Percentiles rank a stretch among this genome's conserved stretches.
Conservation (phyloP, 768 basidiomycete genomes). For the Leccinum imitatum region DNA sequence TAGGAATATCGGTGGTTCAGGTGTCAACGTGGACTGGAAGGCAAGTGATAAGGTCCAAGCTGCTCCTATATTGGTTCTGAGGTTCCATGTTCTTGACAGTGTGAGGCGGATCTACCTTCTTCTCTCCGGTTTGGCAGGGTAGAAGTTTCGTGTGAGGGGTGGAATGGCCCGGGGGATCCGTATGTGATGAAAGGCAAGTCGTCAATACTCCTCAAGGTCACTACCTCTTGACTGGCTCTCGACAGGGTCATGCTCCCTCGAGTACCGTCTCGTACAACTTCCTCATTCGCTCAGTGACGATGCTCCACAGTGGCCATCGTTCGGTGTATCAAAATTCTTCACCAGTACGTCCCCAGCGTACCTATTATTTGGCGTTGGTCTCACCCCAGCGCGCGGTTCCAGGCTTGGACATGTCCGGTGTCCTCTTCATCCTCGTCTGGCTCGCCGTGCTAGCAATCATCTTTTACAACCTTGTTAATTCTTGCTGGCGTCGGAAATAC, state of each 20-base stretch:
- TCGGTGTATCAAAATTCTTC: slow-evolving; percentile 19
- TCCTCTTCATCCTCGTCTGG: slow-evolving; percentile 61
- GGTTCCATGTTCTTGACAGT: slow-evolving; percentile 44
- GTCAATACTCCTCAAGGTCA: neutral
- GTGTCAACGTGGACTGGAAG: slow-evolving; percentile 89
- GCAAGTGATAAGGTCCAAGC: slow-evolving; percentile 38
- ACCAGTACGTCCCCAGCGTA: slow-evolving; percentile 15
- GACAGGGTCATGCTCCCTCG: slow-evolving; percentile 81
- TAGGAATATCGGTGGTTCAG: slow-evolving; percentile 72
- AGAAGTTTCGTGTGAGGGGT: slow-evolving; percentile 90
- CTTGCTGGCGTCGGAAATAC: slow-evolving; percentile 44
- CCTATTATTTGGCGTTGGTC: neutral
- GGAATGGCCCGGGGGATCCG: slow-evolving; percentile 77
- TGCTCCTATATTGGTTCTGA: slow-evolving; percentile 10
- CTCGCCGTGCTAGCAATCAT: slow-evolving; percentile 49
- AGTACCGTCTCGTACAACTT: slow-evolving; percentile 77
- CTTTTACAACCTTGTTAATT: slow-evolving; percentile 56
- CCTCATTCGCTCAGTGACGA: slow-evolving; percentile 39
- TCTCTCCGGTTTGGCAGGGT: slow-evolving; percentile 81
- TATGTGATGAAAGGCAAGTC: slow-evolving; percentile 78
- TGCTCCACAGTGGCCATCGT: slow-evolving; percentile 6
- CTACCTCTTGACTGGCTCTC: slow-evolving; percentile 2
- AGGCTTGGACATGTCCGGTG: slow-evolving; percentile 49
- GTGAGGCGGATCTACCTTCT: slow-evolving; percentile 87
- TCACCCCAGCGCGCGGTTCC: neutral